Base-by-base conservation (phyloP, 768 basidiomycete species). In the Lactifluus volemus region DNA sequence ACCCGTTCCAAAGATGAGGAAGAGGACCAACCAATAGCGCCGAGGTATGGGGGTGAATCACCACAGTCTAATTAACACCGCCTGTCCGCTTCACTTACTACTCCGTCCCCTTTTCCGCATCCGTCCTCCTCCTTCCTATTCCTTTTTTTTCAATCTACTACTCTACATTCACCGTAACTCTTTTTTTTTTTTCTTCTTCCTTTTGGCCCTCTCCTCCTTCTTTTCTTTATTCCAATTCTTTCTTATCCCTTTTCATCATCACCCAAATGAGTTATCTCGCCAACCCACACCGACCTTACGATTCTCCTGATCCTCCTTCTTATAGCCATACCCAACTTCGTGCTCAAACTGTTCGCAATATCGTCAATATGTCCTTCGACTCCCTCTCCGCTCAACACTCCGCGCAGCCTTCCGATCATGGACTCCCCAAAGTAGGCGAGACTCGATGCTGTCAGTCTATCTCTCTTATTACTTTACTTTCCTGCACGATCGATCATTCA, bases 391-490 rank as follows among this genome's bases (percentile, higher is more conserved):
- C 70, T 67, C 71, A 62, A 15, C 58, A 57, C 70, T 67, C 67
- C 73, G 63, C 67, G 71, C 61, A 54, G 68, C 60, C 63, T 67
- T 45, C 64, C 75, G 55, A 63, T 68, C 58, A 68, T 67, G 10
- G 62, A 66, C 65, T 69, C 72, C 59, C 61, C 70, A 51, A 81
- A 72, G 70, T 85, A 62, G 86, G 85, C 63, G 80, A 88, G 69
- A 86, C 84, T 63, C 84, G 88, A 68, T 90, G 88, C 69, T 89
- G 88, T 89, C 68, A 74, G 87, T 82, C 60, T 32, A 54, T 66
- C 55, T 64, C 64, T 25, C 25, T 25, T 64, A 49, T 65, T 65
- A 65, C 58, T 53, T 62, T 63, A 60, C 61, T 53, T 66, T 32
- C 49, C 38, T 59, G 61, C 59, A 69, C 68, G 66, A 63, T 63